phyloP scores from a whole-genome alignment of 2,329 filamentous ascomycete genomes.

The Alternaria postmessia region DNA sequence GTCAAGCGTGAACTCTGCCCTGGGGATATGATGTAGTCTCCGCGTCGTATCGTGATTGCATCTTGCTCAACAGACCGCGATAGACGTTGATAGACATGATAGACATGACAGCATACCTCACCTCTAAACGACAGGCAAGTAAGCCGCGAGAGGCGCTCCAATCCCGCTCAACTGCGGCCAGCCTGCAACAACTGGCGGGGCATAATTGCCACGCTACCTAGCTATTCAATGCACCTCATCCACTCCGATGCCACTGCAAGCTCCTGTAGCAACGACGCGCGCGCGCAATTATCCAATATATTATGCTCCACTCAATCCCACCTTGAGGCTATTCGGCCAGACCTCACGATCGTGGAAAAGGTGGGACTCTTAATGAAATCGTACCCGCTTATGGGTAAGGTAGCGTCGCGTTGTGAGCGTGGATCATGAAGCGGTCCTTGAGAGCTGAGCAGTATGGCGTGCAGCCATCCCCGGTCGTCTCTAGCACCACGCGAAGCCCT shows the following conservation, averaged over 20 bases:
- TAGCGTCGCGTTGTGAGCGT: background rate
- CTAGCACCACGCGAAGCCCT: background rate
- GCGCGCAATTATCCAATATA: conserved; percentile 13
- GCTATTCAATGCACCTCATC: conserved; percentile 1
- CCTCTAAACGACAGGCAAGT: conserved; percentile 2
- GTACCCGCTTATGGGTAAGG: background rate
- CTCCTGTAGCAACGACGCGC: conserved; percentile 12
- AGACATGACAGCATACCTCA: background rate
- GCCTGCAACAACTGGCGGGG: conserved; percentile 19
- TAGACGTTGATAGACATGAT: background rate
- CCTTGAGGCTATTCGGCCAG: conserved; percentile 2
- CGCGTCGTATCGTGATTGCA: background rate
- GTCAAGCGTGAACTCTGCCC: conserved; percentile 18
- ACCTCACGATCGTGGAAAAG: conserved; percentile 1
- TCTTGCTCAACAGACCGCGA: background rate
- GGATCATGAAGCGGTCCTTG: background rate
- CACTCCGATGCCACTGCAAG: conserved; percentile 2
- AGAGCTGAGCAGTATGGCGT: background rate
- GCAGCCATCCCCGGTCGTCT: background rate
- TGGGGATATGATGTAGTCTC: conserved; percentile 10
- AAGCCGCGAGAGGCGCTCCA: conserved; percentile 13
- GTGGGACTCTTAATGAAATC: conserved; percentile 8
- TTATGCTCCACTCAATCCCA: conserved; percentile 10
- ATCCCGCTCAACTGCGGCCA: conserved; percentile 17
- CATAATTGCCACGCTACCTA: conserved; percentile 10